Evolutionary conservation across 305 asterid genomes (phyloP).

Genomic region (Solanum hybrid): DNA sequence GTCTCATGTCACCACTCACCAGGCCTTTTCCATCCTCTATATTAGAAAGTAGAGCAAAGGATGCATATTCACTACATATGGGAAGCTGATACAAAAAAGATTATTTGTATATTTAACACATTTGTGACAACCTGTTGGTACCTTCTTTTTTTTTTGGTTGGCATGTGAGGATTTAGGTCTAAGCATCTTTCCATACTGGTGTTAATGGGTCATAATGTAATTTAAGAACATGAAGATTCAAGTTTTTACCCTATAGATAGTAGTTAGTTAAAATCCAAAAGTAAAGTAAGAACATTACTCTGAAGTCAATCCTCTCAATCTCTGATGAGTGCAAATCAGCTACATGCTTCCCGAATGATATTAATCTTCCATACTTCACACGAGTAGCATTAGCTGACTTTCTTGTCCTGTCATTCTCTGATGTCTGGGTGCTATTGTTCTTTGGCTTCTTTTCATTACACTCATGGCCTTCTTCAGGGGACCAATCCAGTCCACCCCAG

Average conservation of each 20-base stretch:
- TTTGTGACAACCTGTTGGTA: not conserved
- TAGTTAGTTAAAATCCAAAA: not conserved
- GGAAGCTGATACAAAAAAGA: not conserved
- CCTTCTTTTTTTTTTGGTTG: not conserved
- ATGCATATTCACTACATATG: too few relatives aligned
- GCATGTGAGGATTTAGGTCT: not conserved
- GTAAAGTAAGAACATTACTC: slow-evolving; percentile 36
- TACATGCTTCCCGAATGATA: slow-evolving; percentile 63
- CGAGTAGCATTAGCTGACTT: slow-evolving; percentile 18
- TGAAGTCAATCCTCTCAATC: slow-evolving; percentile 50
- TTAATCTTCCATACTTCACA: slow-evolving; percentile 52
- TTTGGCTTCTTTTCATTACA: slow-evolving; percentile 37
- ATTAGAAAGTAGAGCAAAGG: not conserved
- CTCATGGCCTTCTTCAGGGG: slow-evolving; percentile 70
- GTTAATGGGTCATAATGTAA: not conserved
- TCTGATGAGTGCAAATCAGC: slow-evolving; percentile 46
- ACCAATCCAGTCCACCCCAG: slow-evolving; percentile 86
- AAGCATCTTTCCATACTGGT: not conserved
- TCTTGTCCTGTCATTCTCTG: slow-evolving; percentile 21
- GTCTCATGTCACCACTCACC: not conserved
- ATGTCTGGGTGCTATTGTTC: slow-evolving; percentile 26
- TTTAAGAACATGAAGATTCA: not conserved
- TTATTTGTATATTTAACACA: not conserved
- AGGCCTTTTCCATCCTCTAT: not conserved
- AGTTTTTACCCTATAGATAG: not conserved